Conservation (phyloP, 108 stramenopile species). For the Skeletonema potamos region DNA sequence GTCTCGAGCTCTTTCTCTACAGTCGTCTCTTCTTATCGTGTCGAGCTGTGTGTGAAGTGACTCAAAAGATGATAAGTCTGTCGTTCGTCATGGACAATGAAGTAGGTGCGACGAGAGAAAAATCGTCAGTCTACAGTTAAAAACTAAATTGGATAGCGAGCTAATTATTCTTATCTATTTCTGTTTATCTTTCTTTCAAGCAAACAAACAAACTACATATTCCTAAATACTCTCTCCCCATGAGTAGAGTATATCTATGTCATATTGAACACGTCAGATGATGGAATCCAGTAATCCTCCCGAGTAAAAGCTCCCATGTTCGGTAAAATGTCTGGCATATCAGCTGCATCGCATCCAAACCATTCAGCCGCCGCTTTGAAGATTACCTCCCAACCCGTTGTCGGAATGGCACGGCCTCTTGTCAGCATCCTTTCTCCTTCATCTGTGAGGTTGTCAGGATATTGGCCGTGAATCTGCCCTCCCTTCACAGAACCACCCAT, state of each 20-base stretch:
- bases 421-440: constrained; percentile 14
- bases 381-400: constrained; percentile 67
- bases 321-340: constrained; percentile 4
- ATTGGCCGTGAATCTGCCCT: constrained; percentile 56
- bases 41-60: no score
- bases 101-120: no score
- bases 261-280: not conserved
- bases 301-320: not conserved
- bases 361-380: constrained; percentile 57
- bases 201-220: not conserved
- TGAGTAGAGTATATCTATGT: not conserved
- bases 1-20: no score
- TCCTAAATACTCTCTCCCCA: not conserved
- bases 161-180: no score
- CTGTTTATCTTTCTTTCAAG: no score
- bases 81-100: no score
- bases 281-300: not conserved
- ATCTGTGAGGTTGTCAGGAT: constrained; percentile 52
- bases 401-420: constrained; percentile 71
- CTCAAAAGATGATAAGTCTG: no score
- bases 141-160: no score
- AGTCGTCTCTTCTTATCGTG: no score
- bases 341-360: constrained; percentile 23
- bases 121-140: no score
- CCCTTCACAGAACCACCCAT: constrained; percentile 65